Evolutionary conservation across 73 alveolate genomes (phyloP).

Genomic region (Paramecium bursaria): DNA sequence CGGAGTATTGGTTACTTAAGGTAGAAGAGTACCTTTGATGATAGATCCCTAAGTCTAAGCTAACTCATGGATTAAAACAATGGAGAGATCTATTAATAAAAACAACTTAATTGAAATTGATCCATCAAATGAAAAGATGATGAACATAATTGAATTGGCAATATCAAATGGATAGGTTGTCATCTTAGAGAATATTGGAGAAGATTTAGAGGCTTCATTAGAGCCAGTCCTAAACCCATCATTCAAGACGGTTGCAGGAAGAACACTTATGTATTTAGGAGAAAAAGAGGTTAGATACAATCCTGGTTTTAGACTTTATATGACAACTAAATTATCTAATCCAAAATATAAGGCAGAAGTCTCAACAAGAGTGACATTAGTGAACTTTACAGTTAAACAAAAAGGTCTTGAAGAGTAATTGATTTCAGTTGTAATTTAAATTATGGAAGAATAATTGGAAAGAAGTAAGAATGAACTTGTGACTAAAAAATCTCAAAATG

Average conservation of each 20-base stretch:
- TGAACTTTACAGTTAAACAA: conserved; percentile 94
- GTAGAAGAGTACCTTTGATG: conserved; percentile 89
- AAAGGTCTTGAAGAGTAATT: conserved; percentile 96
- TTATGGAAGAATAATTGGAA: conserved; percentile 94
- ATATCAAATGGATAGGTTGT: conserved; percentile 63
- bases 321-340: conserved; percentile 70
- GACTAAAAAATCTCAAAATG: conserved; percentile 85
- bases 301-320: conserved; percentile 82
- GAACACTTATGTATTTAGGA: conserved; percentile 82
- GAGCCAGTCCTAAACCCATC: conserved; percentile 97
- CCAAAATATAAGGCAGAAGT: conserved; percentile 70
- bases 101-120: conserved; percentile 59
- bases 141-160: conserved; percentile 38
- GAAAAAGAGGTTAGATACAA: conserved; percentile 94
- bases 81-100: conserved; percentile 74
- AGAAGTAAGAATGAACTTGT: conserved; percentile 90
- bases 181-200: conserved; percentile 80
- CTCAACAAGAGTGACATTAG: conserved; percentile 69
- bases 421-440: conserved; percentile 93
- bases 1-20: conserved; percentile 91
- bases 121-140: conserved; percentile 64
- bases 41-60: conserved; percentile 97
- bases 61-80: conserved; percentile 91
- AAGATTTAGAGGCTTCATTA: conserved; percentile 98
- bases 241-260: conserved; percentile 75